Evolutionary conservation across 2,329 filamentous ascomycete species (phyloP).

Genomic region (Nannizziopsis barbatae): DNA sequence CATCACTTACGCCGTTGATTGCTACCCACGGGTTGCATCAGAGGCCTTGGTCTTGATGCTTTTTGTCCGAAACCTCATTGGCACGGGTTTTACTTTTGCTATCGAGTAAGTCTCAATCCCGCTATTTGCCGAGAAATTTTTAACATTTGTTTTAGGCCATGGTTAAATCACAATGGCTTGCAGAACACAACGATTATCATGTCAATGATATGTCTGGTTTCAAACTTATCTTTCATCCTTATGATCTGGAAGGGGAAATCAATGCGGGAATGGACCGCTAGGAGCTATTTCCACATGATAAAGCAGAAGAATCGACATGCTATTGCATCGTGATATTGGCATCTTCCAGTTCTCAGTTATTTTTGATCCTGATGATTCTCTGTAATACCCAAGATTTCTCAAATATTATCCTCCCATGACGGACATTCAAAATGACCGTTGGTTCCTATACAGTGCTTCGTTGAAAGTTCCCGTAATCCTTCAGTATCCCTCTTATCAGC

Average conservation of each 20-base stretch:
- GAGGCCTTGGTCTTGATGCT: constrained; percentile 28
- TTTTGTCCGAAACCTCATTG: constrained; percentile 31
- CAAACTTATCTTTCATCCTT: constrained; percentile 14
- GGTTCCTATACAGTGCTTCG: too few relatives aligned
- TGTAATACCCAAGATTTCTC: too few relatives aligned
- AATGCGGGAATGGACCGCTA: constrained; percentile 14
- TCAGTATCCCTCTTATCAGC: too few relatives aligned
- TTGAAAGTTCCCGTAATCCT: too few relatives aligned
- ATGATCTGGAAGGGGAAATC: constrained; percentile 15
- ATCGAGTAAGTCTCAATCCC: constrained; percentile 20
- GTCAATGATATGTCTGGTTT: constrained; percentile 20
- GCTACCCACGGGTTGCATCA: constrained; percentile 21
- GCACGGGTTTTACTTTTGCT: constrained; percentile 23
- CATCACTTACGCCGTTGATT: constrained; percentile 23
- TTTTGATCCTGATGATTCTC: neutral
- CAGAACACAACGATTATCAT: constrained; percentile 27
- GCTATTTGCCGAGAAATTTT: neutral
- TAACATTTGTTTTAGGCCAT: constrained; percentile 18
- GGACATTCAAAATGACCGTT: too few relatives aligned
- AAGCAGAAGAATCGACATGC: constrained; percentile 10
- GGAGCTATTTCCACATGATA: constrained; percentile 10
- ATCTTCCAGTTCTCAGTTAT: neutral
- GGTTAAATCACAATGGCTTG: constrained; percentile 25
- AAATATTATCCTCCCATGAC: too few relatives aligned
- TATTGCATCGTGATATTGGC: neutral